phyloP scores from a whole-genome alignment of 2,329 filamentous ascomycete genomes.

The Colletotrichum somersetense region DNA sequence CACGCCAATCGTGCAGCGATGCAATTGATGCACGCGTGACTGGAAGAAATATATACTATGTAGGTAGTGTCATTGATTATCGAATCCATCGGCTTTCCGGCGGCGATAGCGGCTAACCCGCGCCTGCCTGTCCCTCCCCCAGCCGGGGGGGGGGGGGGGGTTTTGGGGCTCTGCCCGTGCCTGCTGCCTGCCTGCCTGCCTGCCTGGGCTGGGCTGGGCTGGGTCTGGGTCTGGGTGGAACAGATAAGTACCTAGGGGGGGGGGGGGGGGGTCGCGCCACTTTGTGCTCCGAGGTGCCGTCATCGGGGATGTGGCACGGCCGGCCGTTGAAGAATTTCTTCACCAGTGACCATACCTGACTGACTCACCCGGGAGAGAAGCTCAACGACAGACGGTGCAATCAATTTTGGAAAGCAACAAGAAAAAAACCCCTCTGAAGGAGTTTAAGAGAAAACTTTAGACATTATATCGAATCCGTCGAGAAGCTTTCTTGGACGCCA shows the following conservation, averaged over 20 bases:
- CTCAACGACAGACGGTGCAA: not conserved
- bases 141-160: constrained; percentile 10
- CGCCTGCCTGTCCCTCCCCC: not conserved
- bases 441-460: too few relatives aligned
- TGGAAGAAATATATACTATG: constrained; percentile 4
- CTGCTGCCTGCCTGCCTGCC: too few relatives aligned
- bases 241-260: too few relatives aligned
- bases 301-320: constrained; percentile 12
- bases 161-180: too few relatives aligned
- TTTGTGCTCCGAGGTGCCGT: constrained; percentile 35
- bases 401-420: not conserved
- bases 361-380: not conserved
- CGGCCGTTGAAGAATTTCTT: constrained; percentile 29
- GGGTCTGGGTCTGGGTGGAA: too few relatives aligned
- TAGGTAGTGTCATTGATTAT: constrained; percentile 8
- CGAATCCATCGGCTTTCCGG: constrained; percentile 24
- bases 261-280: constrained; percentile 26
- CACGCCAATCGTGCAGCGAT: too few relatives aligned
- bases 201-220: too few relatives aligned
- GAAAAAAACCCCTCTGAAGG: too few relatives aligned
- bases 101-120: constrained; percentile 17
- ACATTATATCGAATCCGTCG: not conserved
- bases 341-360: not conserved
- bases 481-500: not conserved
- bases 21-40: not conserved